Evolutionary conservation across 768 basidiomycete species (phyloP).

Genomic region (Calvatia gigantea): DNA sequence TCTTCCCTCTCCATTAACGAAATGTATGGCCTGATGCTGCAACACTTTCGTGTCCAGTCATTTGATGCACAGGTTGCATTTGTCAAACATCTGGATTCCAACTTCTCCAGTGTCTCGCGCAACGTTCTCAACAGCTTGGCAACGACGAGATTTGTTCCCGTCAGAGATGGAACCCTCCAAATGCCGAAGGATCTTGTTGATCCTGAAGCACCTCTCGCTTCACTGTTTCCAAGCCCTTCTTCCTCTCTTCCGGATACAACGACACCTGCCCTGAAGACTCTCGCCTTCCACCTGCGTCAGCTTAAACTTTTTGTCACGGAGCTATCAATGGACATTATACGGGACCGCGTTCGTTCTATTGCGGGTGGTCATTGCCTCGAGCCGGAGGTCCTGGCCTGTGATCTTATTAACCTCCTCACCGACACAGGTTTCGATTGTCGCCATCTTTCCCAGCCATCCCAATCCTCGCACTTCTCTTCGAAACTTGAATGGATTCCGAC

Average conservation of each 20-base stretch:
- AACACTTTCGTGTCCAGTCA: slow-evolving; percentile 8
- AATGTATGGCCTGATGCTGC: slow-evolving; percentile 3
- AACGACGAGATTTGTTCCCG: slow-evolving; percentile 24
- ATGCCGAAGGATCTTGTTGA: slow-evolving; percentile 27
- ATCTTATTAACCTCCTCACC: slow-evolving; percentile 1
- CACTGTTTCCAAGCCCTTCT: slow-evolving; percentile 20
- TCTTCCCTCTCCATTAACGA: slow-evolving; percentile 14
- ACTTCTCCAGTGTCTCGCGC: slow-evolving; percentile 22
- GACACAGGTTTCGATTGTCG: background rate
- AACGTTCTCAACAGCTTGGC: slow-evolving; percentile 22
- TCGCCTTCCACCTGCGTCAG: slow-evolving; percentile 18
- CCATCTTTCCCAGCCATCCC: background rate
- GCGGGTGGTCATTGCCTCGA: slow-evolving; percentile 12
- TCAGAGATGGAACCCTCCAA: slow-evolving; percentile 15
- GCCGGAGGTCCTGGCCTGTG: background rate
- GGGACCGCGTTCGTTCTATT: slow-evolving; percentile 34
- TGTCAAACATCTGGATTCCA: slow-evolving; percentile 16
- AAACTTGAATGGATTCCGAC: slow-evolving; percentile 37
- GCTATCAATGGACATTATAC: slow-evolving; percentile 27
- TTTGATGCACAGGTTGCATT: slow-evolving; percentile 5
- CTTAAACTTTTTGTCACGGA: slow-evolving; percentile 25
- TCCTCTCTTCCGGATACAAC: slow-evolving; percentile 14
- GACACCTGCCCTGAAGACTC: slow-evolving; percentile 4
- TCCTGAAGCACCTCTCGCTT: slow-evolving; percentile 26
- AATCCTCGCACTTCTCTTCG: slow-evolving; percentile 1